Evolutionary conservation across 2,329 filamentous ascomycete species (phyloP), one percentile per base, ranked within the genome.

Genomic region (Cladosporium sp.): DNA sequence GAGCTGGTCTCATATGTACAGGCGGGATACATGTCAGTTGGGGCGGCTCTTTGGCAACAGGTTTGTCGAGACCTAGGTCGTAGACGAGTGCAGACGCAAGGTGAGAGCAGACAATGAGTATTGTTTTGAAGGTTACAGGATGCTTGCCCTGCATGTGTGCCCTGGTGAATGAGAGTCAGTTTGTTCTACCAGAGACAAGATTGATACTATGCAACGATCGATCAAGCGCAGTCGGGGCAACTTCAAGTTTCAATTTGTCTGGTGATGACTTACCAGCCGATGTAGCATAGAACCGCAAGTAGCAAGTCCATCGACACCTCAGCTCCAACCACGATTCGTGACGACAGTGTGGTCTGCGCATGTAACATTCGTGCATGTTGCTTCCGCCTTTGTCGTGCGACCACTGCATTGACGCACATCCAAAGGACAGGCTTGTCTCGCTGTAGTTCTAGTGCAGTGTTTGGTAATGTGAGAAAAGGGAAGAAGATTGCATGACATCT

Each of bases 351-450:
- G 7, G 65, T 58, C 57, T 69, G 67, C 20, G 72, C 61, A 0
- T 61, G 62, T 1, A 59, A 60, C 4, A 65, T 64, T 39, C 71
- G 60, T 20, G 57, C 63, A 19, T 66, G 62, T 37, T 67, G 70
- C 59, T 70, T 66, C 45, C 60, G 50, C 0, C 61, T 57, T 0
- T 57, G 59, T 12, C 63, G 69, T 2, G 66, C 63, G 0, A 63
- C 59, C 5, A 76, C 62, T 0, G 70, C 67, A 70, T 75, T 74
- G 14, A 76, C 70, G 12, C 71, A 71, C 17, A 74, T 59, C 74
- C 74, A 77, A 8, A 75, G 59, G 28, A 76, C 76, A 0, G 75
- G 75, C 45, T 69, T 66, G 14, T 73, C 63, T 6, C 61, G 54
- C 14, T 69, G 70, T 2, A 77, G 58, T 47, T 67, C 59, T 20